Base-by-base conservation (phyloP, 495 filamentous ascomycete species). In the Mytilinidion resinicola region DNA sequence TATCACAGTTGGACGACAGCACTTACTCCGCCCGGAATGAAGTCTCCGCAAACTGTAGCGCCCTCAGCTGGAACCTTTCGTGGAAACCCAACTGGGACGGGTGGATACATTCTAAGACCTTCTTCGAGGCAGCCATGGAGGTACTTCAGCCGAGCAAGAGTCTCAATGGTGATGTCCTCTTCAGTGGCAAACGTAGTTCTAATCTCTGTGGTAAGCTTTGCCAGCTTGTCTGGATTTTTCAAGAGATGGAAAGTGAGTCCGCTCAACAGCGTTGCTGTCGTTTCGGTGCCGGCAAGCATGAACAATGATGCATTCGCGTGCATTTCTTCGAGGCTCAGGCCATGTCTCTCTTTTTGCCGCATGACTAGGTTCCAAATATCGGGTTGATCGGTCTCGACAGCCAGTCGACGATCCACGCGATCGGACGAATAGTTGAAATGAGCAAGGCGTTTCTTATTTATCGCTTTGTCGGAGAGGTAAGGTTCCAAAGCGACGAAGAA, bases 131-230 rank as follows among this genome's bases (percentile, higher is more conserved):
- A 67, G 11, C 57, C 60, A 38, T 56, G 54, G 17, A 69, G 58
- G 48, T 69, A 69, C 8, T 64, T 64, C 14, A 78, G 51, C 9
- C 66, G 37, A 1, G 62, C 60, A 0, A 77, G 15, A 1, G 62
- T 66, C 19, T 71, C 68, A 41, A 81, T 73, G 0, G 69, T 74
- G n/a, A 86, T 82, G 1, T 80, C 75, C 0, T 64, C 61, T 1
- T 69, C 64, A 8, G 35, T 41, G 0, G 36, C 0, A 39, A 85
- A 82, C 0, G 66, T 14, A 6, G 51, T 50, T 11, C 80, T 73
- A n/a, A 86, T 70, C 53, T 84, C 82, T 0, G 59, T 3, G 2
- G 53, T 42, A 0, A 82, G 67, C 20, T 56, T 69, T 9, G 47
- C 38, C 62, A 80, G 65, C n/a, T 62, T 67, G 0, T 70, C 66